Percentiles rank a stretch among this genome's conserved stretches.
Evolutionary conservation across 441 rosid species (phyloP).

Genomic region (Adansonia gregorii): DNA sequence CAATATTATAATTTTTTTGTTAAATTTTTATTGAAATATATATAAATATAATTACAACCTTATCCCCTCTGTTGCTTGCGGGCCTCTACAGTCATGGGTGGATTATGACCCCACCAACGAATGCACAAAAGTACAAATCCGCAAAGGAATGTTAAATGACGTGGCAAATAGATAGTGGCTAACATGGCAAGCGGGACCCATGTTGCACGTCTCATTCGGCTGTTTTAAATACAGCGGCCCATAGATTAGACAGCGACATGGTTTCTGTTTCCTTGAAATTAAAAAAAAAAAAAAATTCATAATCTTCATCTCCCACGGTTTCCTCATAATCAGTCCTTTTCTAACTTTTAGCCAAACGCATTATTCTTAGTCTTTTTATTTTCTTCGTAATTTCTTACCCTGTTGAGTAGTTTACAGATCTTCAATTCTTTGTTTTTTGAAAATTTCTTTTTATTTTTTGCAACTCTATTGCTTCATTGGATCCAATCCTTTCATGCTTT

Average conservation of each 20-base stretch:
- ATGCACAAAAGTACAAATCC: background rate
- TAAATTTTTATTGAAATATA: background rate
- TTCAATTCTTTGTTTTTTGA: background rate
- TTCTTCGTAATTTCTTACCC: background rate
- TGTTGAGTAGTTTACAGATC: background rate
- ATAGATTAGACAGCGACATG: background rate
- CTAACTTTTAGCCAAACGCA: background rate
- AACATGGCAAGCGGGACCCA: background rate
- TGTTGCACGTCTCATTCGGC: no score
- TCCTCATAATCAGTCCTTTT: constrained; percentile 6
- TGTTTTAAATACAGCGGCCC: constrained; percentile 10
- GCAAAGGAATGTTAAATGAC: background rate
- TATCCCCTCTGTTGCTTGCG: constrained; percentile 4
- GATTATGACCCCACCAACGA: background rate
- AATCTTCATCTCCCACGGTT: constrained; percentile 10
- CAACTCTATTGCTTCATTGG: background rate
- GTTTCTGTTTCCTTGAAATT: background rate
- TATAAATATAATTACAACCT: background rate
- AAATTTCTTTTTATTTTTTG: background rate
- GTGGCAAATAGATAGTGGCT: background rate
- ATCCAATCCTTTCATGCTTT: background rate
- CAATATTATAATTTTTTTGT: background rate
- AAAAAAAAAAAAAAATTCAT: background rate
- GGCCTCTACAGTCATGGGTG: background rate
- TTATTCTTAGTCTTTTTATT: background rate